Evolutionary conservation across 2,329 filamentous ascomycete species (phyloP), one percentile per base, ranked within the genome.

Genomic region (Fusarium sp.): DNA sequence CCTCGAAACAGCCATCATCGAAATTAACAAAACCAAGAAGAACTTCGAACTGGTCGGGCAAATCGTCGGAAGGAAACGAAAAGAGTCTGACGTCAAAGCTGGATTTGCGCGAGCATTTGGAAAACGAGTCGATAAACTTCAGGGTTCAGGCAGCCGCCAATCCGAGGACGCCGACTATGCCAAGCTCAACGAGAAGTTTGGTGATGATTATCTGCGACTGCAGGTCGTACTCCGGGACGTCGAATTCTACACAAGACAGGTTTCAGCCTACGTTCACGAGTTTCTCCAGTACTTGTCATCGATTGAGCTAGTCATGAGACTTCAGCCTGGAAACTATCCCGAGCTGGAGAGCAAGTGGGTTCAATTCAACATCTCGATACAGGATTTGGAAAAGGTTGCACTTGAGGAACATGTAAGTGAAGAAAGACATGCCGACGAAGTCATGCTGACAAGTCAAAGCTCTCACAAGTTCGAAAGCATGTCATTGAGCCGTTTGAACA

Each of bases 21-120:
- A 95, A 66, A 98, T 98, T 79, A 97, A 99, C 81, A 93, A 96
- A 77, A 90, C 93, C 59, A 98, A 97, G 82, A 96, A 95, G 81
- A 94, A 96, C 58, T 93, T 95, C 64, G 93, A 97, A 79, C 87
- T 97, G 50, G 92, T 98, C 23, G 93, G 93, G 4, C 91, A 96
- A 79, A 94, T 96, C 61, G 92, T 97, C 29, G 85, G 90, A 62
- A 86, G 93, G 61, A 95, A 95, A 78, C 89, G 92, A 70, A 96
- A 96, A 76, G 93, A 97, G 71, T 95, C 93, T 0, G 93, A 97
- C 78, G 90, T 96, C 67, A 90, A 92, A 64, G 87, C 89, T n/a
- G 92, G 92, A 23, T 84, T 97, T 56, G 92, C 93, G 18, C 94
- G 96, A 75, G 93, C 93, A 1, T 96, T 98, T 79, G 93, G 93